A percentile compares a stretch with the other conserved stretches of the same genome.
These are phyloP conservation scores for Rhipidocladum racemiflorum DNA, from an alignment of 176 grass and related monocot genomes.

Conservation along the genomic window DNA sequence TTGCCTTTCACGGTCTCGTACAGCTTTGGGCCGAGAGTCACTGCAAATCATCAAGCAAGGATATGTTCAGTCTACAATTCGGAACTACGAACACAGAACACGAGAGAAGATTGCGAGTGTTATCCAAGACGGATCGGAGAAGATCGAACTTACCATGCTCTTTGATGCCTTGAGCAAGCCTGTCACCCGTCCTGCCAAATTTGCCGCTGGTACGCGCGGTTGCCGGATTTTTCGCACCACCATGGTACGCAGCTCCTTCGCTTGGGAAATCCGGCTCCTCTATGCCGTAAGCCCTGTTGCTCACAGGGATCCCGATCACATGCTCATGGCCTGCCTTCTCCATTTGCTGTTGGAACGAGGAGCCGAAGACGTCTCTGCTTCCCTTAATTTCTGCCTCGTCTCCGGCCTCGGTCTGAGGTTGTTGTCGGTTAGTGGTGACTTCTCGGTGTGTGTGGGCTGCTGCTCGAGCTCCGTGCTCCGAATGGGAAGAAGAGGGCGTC, in stretches of 20 bases:
- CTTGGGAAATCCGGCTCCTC: conserved; percentile 53
- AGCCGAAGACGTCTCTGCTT: conserved; percentile 4
- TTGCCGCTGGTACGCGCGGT: conserved; percentile 31
- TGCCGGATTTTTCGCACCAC: conserved; percentile 9
- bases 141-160: conserved; percentile 60
- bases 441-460: conserved; percentile 12
- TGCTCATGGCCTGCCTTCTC: conserved; percentile 45
- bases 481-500: conserved; percentile 22
- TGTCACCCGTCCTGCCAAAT: conserved; percentile 46
- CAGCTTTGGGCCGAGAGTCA: conserved; percentile 60
- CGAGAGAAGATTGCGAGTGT: neutral
- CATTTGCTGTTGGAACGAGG: conserved; percentile 1
- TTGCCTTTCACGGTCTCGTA: conserved; percentile 86
- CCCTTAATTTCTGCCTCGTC: conserved; percentile 17
- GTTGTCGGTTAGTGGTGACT: conserved; percentile 5
- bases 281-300: conserved; percentile 50
- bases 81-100: neutral
- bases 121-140: neutral
- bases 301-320: conserved; percentile 83
- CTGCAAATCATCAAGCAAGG: conserved; percentile 9
- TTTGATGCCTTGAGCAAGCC: conserved; percentile 54
- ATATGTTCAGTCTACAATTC: neutral
- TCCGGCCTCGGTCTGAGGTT: conserved; percentile 9
- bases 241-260: conserved; percentile 1
- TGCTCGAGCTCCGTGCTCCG: conserved; percentile 40